Conservation (phyloP, 2,329 filamentous ascomycete species). For the Aspergillus tamarii region DNA sequence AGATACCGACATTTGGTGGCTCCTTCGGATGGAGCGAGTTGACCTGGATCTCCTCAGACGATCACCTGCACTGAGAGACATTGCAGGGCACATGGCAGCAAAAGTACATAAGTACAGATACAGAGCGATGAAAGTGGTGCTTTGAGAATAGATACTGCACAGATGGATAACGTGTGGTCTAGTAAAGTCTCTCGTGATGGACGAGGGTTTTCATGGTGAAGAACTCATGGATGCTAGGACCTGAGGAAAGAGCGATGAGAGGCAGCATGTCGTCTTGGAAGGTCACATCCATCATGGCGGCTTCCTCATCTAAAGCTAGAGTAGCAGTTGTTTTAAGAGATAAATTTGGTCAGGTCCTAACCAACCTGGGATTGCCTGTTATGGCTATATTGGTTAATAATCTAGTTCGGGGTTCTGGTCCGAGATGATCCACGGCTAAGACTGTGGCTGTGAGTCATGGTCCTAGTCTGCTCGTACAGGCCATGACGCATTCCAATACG, state of each 20-base stretch:
- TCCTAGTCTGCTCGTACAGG: neutral
- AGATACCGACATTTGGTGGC: slow-evolving; percentile 24
- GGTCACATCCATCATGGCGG: neutral
- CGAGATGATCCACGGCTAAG: neutral
- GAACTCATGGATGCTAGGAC: neutral
- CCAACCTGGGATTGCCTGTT: neutral
- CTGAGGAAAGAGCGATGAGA: neutral
- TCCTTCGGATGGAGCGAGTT: slow-evolving; percentile 39
- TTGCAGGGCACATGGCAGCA: slow-evolving; percentile 30
- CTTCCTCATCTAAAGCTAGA: neutral
- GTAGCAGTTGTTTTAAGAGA: neutral
- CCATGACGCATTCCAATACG: neutral
- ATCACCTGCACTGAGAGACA: slow-evolving; percentile 33
- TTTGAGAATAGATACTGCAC: slow-evolving; percentile 12
- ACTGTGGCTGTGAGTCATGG: slow-evolving; percentile 1
- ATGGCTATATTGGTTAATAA: neutral
- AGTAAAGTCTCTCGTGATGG: neutral
- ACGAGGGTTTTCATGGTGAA: neutral
- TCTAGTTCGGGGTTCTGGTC: too few relatives aligned
- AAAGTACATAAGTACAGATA: slow-evolving; percentile 7
- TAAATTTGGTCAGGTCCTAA: neutral
- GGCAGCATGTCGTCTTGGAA: neutral
- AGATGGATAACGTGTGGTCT: neutral
- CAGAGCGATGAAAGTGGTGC: slow-evolving; percentile 11
- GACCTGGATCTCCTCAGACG: slow-evolving; percentile 44